phyloP scores from a whole-genome alignment of 306 rosid genomes.

The Dryas drummondii region DNA sequence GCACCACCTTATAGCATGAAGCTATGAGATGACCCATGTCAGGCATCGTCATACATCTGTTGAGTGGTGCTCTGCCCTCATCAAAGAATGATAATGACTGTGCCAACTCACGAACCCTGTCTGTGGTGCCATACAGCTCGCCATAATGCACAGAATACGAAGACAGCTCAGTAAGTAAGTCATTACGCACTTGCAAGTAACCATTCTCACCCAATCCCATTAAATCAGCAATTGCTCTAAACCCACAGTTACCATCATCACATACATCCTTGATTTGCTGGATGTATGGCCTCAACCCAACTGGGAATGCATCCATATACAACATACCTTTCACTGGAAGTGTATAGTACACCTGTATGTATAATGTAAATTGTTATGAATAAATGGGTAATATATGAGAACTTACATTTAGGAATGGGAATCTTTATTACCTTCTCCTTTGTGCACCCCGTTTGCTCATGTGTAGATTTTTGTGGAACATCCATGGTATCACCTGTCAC shows the following conservation, averaged over 20 bases:
- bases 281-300: slow-evolving; percentile 11
- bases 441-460: neutral
- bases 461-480: slow-evolving; percentile 1
- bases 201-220: slow-evolving; percentile 17
- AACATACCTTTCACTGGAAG: neutral
- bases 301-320: slow-evolving; percentile 1
- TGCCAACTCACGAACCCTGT: slow-evolving; percentile 22
- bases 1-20: slow-evolving; percentile 15
- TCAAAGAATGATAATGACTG: slow-evolving; percentile 10
- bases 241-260: slow-evolving; percentile 21
- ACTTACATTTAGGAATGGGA: neutral
- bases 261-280: slow-evolving; percentile 12
- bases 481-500: slow-evolving; percentile 1
- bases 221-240: slow-evolving; percentile 19
- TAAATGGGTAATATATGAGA: neutral
- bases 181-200: slow-evolving; percentile 20
- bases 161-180: slow-evolving; percentile 20
- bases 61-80: slow-evolving; percentile 13
- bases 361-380: neutral
- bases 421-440: slow-evolving; percentile 17
- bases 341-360: slow-evolving; percentile 7
- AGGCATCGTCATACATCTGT: slow-evolving; percentile 21
- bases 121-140: slow-evolving; percentile 13
- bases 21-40: slow-evolving; percentile 27
- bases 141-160: slow-evolving; percentile 17